phyloP scores from a whole-genome alignment of 352 stramenopile species.

The Globisporangium middletonii region DNA sequence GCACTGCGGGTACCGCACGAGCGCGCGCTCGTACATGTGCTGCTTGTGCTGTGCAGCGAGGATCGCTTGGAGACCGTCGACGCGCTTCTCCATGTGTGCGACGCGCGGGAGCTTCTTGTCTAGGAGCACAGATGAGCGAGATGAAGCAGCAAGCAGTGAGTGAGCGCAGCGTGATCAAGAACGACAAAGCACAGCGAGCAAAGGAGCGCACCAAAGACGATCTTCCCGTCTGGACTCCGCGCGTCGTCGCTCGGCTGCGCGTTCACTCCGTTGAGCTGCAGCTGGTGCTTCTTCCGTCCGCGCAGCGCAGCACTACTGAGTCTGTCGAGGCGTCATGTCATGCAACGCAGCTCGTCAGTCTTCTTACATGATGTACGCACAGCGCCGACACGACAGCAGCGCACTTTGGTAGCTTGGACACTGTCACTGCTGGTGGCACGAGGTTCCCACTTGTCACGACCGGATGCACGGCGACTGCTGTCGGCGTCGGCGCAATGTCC shows the following conservation, averaged over 20 bases:
- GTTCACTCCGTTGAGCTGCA: slow-evolving; percentile 27
- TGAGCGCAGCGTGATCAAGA: background rate
- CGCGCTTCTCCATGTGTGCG: slow-evolving; percentile 63
- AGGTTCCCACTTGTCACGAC: slow-evolving; percentile 28
- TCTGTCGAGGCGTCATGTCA: background rate
- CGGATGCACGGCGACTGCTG: slow-evolving; percentile 21
- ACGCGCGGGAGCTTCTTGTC: slow-evolving; percentile 69
- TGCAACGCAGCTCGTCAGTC: no score
- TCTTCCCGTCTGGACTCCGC: slow-evolving; percentile 50
- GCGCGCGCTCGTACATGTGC: slow-evolving; percentile 51
- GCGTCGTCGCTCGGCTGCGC: slow-evolving; percentile 18
- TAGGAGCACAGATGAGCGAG: slow-evolving; percentile 5
- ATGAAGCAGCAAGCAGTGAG: background rate
- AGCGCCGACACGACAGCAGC: background rate
- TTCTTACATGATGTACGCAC: background rate
- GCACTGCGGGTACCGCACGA: slow-evolving; percentile 60
- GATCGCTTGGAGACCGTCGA: slow-evolving; percentile 29
- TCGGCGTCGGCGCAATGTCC: slow-evolving; percentile 21
- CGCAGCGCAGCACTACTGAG: slow-evolving; percentile 12
- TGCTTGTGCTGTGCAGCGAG: slow-evolving; percentile 52
- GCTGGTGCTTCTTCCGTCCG: slow-evolving; percentile 36
- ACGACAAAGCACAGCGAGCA: background rate
- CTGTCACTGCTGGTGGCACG: slow-evolving; percentile 1
- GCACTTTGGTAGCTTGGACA: slow-evolving; percentile 45
- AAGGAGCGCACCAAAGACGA: slow-evolving; percentile 45